A percentile compares a stretch with the other conserved stretches of the same genome.
Conservation (phyloP, 2,329 filamentous ascomycete species). For the Periglandula ipomoeae region DNA sequence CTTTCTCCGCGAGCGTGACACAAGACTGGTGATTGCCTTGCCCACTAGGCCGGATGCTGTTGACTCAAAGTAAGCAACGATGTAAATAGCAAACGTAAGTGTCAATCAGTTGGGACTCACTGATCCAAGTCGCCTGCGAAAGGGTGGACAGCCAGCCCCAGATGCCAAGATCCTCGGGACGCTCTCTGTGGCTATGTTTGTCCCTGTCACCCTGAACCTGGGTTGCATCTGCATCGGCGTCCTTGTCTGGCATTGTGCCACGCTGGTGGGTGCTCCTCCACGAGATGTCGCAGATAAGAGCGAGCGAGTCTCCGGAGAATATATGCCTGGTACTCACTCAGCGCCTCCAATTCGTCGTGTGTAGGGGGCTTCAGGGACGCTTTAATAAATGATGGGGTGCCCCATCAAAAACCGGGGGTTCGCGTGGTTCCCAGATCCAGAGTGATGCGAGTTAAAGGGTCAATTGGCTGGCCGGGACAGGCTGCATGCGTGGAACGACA, state of each 20-base stretch:
- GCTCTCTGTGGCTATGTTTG: neutral
- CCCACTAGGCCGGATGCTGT: neutral
- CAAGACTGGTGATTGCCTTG: neutral
- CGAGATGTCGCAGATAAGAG: too few species aligned
- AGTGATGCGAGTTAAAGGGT: too few species aligned
- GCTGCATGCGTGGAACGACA: too few species aligned
- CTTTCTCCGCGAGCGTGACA: neutral
- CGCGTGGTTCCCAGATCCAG: too few species aligned
- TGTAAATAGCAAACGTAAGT: neutral
- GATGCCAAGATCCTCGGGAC: slow-evolving; percentile 3
- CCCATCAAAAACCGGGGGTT: too few species aligned
- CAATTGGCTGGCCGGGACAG: too few species aligned
- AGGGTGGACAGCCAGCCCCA: slow-evolving; percentile 3
- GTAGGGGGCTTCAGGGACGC: too few species aligned
- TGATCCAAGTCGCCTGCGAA: neutral
- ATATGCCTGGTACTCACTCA: too few species aligned
- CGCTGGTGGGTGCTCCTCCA: neutral
- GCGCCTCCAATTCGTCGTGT: too few species aligned
- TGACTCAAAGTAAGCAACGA: neutral
- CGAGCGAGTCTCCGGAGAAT: too few species aligned
- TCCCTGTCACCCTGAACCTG: neutral
- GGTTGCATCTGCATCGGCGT: neutral
- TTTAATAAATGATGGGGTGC: too few species aligned
- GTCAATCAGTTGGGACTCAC: slow-evolving; percentile 1
- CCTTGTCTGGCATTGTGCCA: neutral